Base-by-base conservation (phyloP, 2,329 filamentous ascomycete genomes). In the Talaromyces sp. region DNA sequence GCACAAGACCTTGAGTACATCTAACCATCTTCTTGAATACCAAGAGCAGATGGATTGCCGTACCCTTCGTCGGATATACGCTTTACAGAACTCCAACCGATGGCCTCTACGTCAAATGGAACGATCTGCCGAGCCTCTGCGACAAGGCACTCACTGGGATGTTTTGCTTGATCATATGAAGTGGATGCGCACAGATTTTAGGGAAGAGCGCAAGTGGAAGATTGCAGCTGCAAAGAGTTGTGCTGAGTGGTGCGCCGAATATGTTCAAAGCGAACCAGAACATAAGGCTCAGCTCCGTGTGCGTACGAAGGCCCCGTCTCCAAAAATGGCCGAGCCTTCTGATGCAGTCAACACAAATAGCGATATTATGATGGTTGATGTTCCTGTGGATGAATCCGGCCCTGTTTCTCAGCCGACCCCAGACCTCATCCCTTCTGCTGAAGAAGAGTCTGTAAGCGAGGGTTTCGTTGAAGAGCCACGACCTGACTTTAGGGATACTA, bases 171-270 rank as follows among this genome's bases (percentile, higher is more conserved):
- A 93, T 70, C 93, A 99, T 80, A 92, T 94, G 86, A 96, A 93
- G 76, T 98, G 94, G 94, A 96, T 99, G 92, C 88, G 93, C 60
- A 97, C 93, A 1, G 95, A 99, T 77, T 98, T 97, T 73, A 86
- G 91, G 61, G 92, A 97, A 77, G 95, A 98, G 76, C 84, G 92
- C 47, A 97, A 96, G 75, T 97, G 93, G 93, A 98, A 97, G 79
- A 88, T 88, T 73, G 86, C 90, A 2, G 86, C 90, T 40, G 93
- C 93, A 5, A 89, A 89, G 66, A 92, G 89, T 65, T 83, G 97
- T 67, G 95, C 93, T 1, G 83, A 89, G 72, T 91, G 90, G 72
- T 98, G 94, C 76, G 91, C 90, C 0, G 89, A 94, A 70, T 99
- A 92, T 86, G 85, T 92, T 43, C 83, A 85, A 25, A 86, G 89